phyloP scores from a whole-genome alignment of 2,329 filamentous ascomycete genomes.

The Colletotrichum lupini region DNA sequence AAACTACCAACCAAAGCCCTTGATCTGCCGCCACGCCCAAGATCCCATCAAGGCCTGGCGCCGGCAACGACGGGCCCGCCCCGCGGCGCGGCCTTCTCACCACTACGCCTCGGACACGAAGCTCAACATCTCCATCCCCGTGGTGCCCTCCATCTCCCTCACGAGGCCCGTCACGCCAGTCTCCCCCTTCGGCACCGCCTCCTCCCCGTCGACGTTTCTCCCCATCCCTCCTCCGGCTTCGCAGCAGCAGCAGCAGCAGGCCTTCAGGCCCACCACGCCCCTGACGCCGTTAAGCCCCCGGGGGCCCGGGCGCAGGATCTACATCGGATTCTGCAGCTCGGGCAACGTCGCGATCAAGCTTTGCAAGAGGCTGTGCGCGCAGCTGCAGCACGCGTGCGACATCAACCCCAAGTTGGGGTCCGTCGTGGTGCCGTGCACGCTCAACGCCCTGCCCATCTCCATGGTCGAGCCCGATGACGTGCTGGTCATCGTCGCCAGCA shows the following conservation, averaged over 20 bases:
- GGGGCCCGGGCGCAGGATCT: conserved; percentile 26
- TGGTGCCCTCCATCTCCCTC: conserved; percentile 29
- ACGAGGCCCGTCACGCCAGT: conserved; percentile 25
- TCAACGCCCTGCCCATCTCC: conserved; percentile 28
- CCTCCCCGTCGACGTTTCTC: conserved; percentile 8
- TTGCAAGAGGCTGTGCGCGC: conserved; percentile 32
- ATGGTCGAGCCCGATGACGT: conserved; percentile 25
- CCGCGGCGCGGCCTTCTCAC: background rate
- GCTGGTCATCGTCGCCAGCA: conserved; percentile 29
- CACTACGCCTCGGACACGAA: background rate
- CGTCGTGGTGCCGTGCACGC: conserved; percentile 29
- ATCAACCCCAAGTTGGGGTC: conserved; percentile 26
- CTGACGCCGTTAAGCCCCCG: conserved; percentile 25
- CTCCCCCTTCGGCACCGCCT: conserved; percentile 24
- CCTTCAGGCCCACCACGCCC: conserved; percentile 25
- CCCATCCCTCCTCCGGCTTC: conserved; percentile 13
- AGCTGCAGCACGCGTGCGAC: conserved; percentile 34
- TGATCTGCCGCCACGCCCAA: conserved; percentile 30
- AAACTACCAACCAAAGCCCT: conserved; percentile 32
- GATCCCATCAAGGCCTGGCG: conserved; percentile 33
- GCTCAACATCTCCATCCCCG: conserved; percentile 28
- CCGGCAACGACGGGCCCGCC: conserved; percentile 3
- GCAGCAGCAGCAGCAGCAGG: background rate
- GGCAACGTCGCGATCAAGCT: conserved; percentile 34
- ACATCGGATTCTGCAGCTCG: conserved; percentile 34